Conservation (phyloP, 2,329 filamentous ascomycete species). For the Diaporthe sp. region DNA sequence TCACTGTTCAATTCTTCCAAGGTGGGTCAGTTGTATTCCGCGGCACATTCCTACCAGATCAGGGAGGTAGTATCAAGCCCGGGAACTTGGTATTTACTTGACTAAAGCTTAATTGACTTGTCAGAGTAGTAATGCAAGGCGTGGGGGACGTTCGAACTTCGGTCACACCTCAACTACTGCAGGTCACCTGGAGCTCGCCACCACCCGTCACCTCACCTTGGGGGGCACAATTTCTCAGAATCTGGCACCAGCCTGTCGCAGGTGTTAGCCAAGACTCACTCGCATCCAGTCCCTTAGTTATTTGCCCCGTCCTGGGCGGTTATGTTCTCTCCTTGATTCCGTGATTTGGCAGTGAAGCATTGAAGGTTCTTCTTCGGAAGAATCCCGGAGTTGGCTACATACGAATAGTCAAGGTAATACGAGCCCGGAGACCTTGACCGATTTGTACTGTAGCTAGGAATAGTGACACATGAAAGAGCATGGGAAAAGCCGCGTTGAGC, state of each 20-base stretch:
- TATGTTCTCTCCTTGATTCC: neutral
- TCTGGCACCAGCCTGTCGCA: neutral
- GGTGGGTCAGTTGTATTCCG: neutral
- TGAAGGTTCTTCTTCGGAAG: neutral
- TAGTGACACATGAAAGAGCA: neutral
- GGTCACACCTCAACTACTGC: neutral
- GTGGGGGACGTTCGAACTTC: neutral
- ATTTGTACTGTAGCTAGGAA: neutral
- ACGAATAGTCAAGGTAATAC: neutral
- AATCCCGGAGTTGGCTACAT: neutral
- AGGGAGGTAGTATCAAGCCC: neutral
- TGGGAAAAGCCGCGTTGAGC: conserved; percentile 2
- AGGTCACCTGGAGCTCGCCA: neutral
- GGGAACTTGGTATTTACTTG: neutral
- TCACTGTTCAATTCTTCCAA: neutral
- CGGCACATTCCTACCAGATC: neutral
- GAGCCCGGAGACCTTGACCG: neutral
- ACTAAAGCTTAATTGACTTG: conserved; percentile 2
- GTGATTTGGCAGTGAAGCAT: neutral
- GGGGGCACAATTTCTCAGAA: neutral
- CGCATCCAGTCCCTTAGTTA: neutral
- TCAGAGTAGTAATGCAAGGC: neutral
- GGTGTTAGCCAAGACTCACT: neutral
- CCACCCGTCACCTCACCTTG: neutral
- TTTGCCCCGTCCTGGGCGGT: neutral